These are phyloP conservation scores for Fusarium continuum DNA, from an alignment of 2,329 filamentous ascomycete genomes.

Conservation along the genomic window DNA sequence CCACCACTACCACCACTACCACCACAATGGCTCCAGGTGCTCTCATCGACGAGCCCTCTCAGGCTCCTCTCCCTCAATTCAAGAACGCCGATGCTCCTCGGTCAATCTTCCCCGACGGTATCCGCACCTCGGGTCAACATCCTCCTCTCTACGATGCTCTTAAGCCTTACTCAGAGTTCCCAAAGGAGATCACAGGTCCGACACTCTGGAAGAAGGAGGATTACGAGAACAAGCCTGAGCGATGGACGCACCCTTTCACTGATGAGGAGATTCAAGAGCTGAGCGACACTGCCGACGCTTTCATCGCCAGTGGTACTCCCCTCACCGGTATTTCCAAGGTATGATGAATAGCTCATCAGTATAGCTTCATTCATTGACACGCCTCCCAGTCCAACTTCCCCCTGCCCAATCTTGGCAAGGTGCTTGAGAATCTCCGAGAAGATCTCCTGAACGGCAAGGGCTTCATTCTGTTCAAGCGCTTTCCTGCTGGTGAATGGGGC, in stretches of 20 bases:
- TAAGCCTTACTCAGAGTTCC: constrained; percentile 74
- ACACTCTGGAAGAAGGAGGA: constrained; percentile 78
- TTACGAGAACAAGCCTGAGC: constrained; percentile 69
- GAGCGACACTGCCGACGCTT: constrained; percentile 71
- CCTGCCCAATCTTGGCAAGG: constrained; percentile 52
- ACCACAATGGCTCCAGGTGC: constrained; percentile 41
- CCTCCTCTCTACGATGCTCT: constrained; percentile 72
- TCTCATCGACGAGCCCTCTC: constrained; percentile 32
- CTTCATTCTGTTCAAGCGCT: constrained; percentile 88
- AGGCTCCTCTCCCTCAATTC: constrained; percentile 26
- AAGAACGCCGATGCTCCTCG: constrained; percentile 43
- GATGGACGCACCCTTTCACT: constrained; percentile 79
- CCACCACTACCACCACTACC: no score
- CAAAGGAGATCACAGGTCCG: constrained; percentile 73
- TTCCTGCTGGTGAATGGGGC: constrained; percentile 80
- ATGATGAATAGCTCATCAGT: neutral
- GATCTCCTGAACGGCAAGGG: constrained; percentile 80
- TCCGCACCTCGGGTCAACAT: constrained; percentile 74
- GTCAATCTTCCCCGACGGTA: constrained; percentile 56
- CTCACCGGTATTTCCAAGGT: constrained; percentile 71
- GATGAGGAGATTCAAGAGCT: constrained; percentile 74
- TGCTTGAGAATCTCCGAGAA: constrained; percentile 50
- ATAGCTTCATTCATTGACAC: constrained; percentile 1
- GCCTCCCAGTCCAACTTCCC: constrained; percentile 53
- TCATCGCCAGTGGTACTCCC: constrained; percentile 70